Evolutionary conservation across 768 basidiomycete genomes (phyloP).

Genomic region (Obba rivulosa): DNA sequence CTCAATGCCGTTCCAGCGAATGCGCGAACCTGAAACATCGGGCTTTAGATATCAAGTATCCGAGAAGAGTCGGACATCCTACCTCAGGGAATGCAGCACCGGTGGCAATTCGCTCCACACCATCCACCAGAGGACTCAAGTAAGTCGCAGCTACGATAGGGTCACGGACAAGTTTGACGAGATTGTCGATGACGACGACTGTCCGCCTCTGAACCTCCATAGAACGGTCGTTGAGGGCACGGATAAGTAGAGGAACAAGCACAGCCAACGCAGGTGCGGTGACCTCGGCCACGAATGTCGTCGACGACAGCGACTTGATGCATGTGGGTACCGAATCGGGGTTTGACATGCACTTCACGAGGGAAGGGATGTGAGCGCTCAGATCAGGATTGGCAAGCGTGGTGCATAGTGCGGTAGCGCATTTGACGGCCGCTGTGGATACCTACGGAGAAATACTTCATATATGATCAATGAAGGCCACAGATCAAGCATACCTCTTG

Average conservation of each 20-base stretch:
- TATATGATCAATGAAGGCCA: slow-evolving; percentile 1
- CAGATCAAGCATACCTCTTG: slow-evolving; percentile 54
- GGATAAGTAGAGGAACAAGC: slow-evolving; percentile 83
- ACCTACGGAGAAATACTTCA: slow-evolving; percentile 46
- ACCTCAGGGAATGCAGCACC: slow-evolving; percentile 96
- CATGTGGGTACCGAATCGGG: slow-evolving; percentile 85
- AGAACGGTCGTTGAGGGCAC: slow-evolving; percentile 90
- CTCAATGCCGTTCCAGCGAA: slow-evolving; percentile 81
- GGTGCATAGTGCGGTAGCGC: slow-evolving; percentile 81
- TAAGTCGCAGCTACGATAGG: slow-evolving; percentile 86
- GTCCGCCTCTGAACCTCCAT: slow-evolving; percentile 95
- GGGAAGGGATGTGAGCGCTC: slow-evolving; percentile 76
- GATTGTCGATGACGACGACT: slow-evolving; percentile 91
- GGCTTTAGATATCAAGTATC: slow-evolving; percentile 1
- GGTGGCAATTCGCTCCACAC: slow-evolving; percentile 85
- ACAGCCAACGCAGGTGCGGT: slow-evolving; percentile 95
- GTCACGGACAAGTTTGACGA: slow-evolving; percentile 95
- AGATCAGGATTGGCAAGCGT: slow-evolving; percentile 94
- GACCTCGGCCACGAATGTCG: slow-evolving; percentile 96
- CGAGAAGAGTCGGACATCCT: slow-evolving; percentile 15
- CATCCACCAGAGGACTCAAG: slow-evolving; percentile 80
- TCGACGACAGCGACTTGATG: slow-evolving; percentile 91
- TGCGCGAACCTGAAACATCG: slow-evolving; percentile 64
- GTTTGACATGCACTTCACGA: slow-evolving; percentile 93
- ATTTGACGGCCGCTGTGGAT: slow-evolving; percentile 80